Evolutionary conservation across 768 basidiomycete species (phyloP), one percentile per base, ranked within the genome.

Genomic region (Thelephora aurantiotincta): DNA sequence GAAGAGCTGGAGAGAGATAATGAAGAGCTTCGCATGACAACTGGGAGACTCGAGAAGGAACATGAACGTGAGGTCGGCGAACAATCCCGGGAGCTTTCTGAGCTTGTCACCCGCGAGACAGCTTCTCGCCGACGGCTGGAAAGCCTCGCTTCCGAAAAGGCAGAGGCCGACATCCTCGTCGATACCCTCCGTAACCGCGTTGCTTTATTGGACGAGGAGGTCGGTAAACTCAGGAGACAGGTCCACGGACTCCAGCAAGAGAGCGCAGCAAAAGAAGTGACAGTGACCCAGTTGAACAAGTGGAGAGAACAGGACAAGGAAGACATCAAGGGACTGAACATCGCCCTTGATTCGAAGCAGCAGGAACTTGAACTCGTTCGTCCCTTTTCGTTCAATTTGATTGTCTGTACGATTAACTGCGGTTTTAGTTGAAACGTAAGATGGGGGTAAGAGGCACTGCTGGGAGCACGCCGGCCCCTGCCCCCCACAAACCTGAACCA

Each of bases 341-440:
- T 93, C 33, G 92, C 91, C 0, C 64, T 96, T 47, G 89, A 93
- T 62, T 81, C 89, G 20, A 96, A 96, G 64, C 92, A 96, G 57
- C 90, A 93, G 61, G 92, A 94, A 61, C 66, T 96, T 35, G 90
- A 94, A 59, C 59, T 93, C 62, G 92, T 96, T 50, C 46, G 77
- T 70, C 37, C 23, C 16, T 48, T 55, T 35, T 12, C 35, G 26
- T 37, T 47, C 19, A 30, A 33, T 5, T 22, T 47, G 4, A 34
- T 14, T 6, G 2, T 20, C 13, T 11, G 2, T 38, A n/a, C 9
- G 26, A 30, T 11, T 41, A 9, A 33, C 35, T 36, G 11, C 26
- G 18, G 20, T 2, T 37, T n/a, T 33, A 63, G 62, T 51, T 56
- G 38, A 88, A 88, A 60, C 71, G 84, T 41, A 73, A 72, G 43